Conservation (phyloP, 2,329 filamentous ascomycete species). For the Nemania sp. region DNA sequence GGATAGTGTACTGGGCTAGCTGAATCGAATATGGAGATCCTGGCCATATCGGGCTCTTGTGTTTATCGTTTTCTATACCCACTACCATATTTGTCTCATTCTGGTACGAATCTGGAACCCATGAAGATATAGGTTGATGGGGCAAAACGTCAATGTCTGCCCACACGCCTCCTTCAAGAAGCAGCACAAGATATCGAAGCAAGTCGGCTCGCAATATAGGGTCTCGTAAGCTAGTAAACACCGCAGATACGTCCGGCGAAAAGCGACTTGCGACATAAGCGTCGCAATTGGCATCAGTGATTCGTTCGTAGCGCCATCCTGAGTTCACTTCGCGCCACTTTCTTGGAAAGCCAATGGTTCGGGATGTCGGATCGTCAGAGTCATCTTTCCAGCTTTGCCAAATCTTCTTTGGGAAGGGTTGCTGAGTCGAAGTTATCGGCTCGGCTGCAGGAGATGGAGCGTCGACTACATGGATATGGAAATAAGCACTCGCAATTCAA, state of each 20-base stretch:
- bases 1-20: constrained; percentile 76
- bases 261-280: constrained; percentile 64
- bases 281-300: constrained; percentile 36
- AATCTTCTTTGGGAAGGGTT: constrained; percentile 33
- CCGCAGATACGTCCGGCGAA: constrained; percentile 58
- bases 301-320: constrained; percentile 36
- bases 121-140: constrained; percentile 65
- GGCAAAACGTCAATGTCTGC: constrained; percentile 69
- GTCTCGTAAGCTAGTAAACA: constrained; percentile 52
- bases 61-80: constrained; percentile 69
- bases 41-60: constrained; percentile 46
- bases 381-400: constrained; percentile 42
- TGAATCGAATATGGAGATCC: constrained; percentile 71
- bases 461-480: too few species aligned
- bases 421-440: background rate
- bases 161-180: constrained; percentile 73
- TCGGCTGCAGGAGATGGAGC: background rate
- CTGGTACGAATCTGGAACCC: constrained; percentile 66
- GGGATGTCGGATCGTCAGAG: constrained; percentile 34
- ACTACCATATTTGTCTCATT: constrained; percentile 66
- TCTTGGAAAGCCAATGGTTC: constrained; percentile 36
- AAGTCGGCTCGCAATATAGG: constrained; percentile 62
- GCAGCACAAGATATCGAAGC: constrained; percentile 63
- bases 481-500: too few species aligned
- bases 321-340: constrained; percentile 34